Evolutionary conservation across 352 stramenopile genomes (phyloP).

Genomic region (Globisporangium orthogonon): DNA sequence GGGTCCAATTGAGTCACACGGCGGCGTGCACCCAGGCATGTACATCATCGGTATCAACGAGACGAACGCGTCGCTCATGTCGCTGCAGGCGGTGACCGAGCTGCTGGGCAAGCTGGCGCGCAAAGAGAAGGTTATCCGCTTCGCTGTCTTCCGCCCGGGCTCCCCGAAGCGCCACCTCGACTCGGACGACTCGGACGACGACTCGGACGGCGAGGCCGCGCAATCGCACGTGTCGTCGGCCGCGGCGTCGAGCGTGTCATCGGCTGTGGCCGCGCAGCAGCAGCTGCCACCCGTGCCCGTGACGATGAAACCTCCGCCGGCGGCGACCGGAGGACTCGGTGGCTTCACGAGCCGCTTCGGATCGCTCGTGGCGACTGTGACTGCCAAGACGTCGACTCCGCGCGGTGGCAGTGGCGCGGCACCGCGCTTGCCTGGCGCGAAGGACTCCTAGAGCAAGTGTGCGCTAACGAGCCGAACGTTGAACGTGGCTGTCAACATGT

Average conservation of each 20-base stretch:
- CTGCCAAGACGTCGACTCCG: slow-evolving; percentile 39
- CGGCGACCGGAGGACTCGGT: slow-evolving; percentile 17
- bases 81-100: slow-evolving; percentile 60
- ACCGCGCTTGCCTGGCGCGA: slow-evolving; percentile 1
- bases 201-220: slow-evolving; percentile 26
- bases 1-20: slow-evolving; percentile 56
- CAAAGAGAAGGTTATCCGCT: slow-evolving; percentile 78
- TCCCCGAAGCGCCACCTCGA: slow-evolving; percentile 33
- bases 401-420: not conserved
- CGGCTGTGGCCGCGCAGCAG: not conserved
- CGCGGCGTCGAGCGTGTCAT: slow-evolving; percentile 12
- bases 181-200: slow-evolving; percentile 42
- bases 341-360: slow-evolving; percentile 57
- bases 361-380: slow-evolving; percentile 40
- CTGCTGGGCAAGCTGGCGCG: slow-evolving; percentile 63
- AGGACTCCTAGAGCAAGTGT: not conserved
- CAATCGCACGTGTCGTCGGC: slow-evolving; percentile 23
- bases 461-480: too few relatives aligned
- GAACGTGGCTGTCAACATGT: too few relatives aligned
- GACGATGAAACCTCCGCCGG: slow-evolving; percentile 16
- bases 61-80: slow-evolving; percentile 79
- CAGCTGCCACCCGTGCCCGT: slow-evolving; percentile 28
- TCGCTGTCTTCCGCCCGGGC: slow-evolving; percentile 60
- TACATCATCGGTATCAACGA: slow-evolving; percentile 88
- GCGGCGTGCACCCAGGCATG: slow-evolving; percentile 67